Base-by-base conservation (phyloP, 306 rosid species). In the Glycine tomentella region DNA sequence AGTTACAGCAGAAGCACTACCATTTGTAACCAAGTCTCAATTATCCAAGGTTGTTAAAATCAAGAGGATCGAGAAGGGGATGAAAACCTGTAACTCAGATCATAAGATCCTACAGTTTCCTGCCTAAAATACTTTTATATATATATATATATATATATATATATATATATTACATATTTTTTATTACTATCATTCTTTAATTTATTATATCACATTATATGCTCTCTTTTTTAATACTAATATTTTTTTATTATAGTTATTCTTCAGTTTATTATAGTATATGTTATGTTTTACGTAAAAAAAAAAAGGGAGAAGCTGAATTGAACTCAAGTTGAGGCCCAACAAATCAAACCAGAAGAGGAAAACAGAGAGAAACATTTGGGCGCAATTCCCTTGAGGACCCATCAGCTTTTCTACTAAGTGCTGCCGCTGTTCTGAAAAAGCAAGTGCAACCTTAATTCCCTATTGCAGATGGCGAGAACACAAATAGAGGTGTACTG, bases 21-120 rank as follows among this genome's bases (percentile, higher is more conserved):
- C 68, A 56, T 56, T 40, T 57, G 42, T 74, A 74, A 56, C 56
- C 42, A 36, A 4, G 31, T 12, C 72, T 62, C 58, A 9, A 46
- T 46, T 46, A 48, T 6, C 45, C 7, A 40, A 40, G 45, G 45
- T 40, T 40, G 45, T 40, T 6, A 40, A 40, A 44, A 44, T 44
- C 8, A 8, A 44, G 48, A 44, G 42, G 42, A 38, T 3, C 48
- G 6, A 7, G 48, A 44, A 44, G 9, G 48, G 48, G 48, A 44
- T 44, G 48, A 44, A 44, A 44, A 6, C 48, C 7, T 8, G 2
- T 44, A 44, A 44, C 48, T 44, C 9, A 44, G 48, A 44, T 6
- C 48, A 2, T 44, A 44, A 44, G 48, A 44, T 6, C 48, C 2
- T 44, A 44, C 48, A 44, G 2, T 44, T 9, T 9, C 48, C 48